Base-by-base conservation (phyloP, 2,329 filamentous ascomycete genomes). In the Claviceps fusiformis region DNA sequence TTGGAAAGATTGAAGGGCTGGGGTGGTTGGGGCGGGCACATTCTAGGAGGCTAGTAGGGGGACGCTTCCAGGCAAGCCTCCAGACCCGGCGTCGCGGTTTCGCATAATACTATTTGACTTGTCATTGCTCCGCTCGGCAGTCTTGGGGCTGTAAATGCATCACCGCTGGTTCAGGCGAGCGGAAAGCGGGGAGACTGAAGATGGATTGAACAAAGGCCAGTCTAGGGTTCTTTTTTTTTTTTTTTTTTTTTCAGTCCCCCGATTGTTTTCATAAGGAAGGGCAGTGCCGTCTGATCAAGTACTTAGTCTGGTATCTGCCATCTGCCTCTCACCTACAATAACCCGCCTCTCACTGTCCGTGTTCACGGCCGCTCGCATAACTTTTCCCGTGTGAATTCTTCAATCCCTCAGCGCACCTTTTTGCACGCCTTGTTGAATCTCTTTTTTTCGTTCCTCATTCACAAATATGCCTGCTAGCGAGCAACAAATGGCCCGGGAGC, bases 401-500 rank as follows among this genome's bases (percentile, higher is more conserved):
- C 35, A 10, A 37, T 9, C 35, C 35, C 6, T 9, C 35, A 7
- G 11, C 35, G 35, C 35, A 37, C 7, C 5, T 33, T 33, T 33
- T 37, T 11, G 7, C 11, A 7, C 10, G 8, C 10, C 10, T 37
- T 9, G 8, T 37, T 3, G 10, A 9, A 6, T 37, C 11, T 10
- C 9, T 37, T 37, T 37, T 11, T 37, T 37, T 37, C 35, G 8
- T 37, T 10, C 13, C 9, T 2, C 19, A 13, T 46, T 46, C 44
- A 29, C 44, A 45, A 45, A 41, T 24, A 57, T 57, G 55, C 57
- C 61, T 54, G 35, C 58, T 39, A 48, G 52, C 13, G 50, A 59
- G 50, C 59, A 59, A 53, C 67, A 70, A 54, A 68, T 70, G 64
- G 62, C 64, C 57, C 60, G 59, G 53, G 64, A 70, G 61, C 67